Evolutionary conservation across 2,329 filamentous ascomycete species (phyloP), one percentile per base, ranked within the genome.

Genomic region (Thermothelomyces thermophilus): DNA sequence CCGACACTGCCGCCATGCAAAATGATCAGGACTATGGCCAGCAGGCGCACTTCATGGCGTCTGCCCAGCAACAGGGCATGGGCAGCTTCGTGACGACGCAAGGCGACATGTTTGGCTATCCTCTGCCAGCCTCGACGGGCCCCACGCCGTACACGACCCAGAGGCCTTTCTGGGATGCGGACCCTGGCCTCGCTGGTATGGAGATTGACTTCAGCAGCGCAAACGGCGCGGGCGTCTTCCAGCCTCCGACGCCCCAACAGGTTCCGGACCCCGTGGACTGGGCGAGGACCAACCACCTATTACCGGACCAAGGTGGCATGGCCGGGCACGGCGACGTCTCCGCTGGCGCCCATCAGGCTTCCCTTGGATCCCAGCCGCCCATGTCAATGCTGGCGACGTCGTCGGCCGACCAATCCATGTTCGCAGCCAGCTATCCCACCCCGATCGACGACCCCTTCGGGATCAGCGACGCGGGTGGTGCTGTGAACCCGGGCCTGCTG

Each of bases 21-120:
- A 70, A 77, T 76, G 76, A 77, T 53, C 72, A 80, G 61, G 68
- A 68, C 56, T 79, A 72, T 63, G 71, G 70, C 59, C 73, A 75
- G 56, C 73, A 75, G 58, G 66, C 70, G 52, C 76, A 78, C 60
- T 76, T 79, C 52, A 64, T 72, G 61, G 69, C 68, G 47, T 68
- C 72, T n/a, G 68, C 75, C 35, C 73, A 72, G 50, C 73, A 76
- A 57, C 66, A 66, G 41, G 73, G 74, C 37, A 69, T 80, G 65
- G 63, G 70, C 24, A 63, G 64, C 10, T 73, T 75, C 56, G 70
- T 75, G 57, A 68, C 69, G 16, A 67, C 69, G 19, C 68, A 74
- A 11, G 70, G 70, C 48, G 79, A 83, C 57, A 70, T 83, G 64
- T 83, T 82, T 61, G 70, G 70, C 22, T 82, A 80, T 60, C 76